Conservation (phyloP, 108 stramenopile species). For the Conticribra weissflogii region DNA sequence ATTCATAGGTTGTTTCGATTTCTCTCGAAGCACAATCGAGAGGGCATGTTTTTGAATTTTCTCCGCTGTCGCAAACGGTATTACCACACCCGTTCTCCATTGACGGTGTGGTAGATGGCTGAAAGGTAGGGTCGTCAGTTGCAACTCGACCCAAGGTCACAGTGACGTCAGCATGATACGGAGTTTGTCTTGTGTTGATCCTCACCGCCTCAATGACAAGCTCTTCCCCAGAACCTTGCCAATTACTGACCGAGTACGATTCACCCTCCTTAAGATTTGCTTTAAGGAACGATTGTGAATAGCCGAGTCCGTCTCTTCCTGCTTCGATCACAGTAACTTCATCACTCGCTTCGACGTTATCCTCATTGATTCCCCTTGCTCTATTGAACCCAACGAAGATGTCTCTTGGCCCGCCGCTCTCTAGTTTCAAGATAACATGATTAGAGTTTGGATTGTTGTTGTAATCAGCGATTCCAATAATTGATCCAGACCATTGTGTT, state of each 20-base stretch:
- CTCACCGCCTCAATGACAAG: constrained; percentile 8
- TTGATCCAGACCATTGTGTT: constrained; percentile 12
- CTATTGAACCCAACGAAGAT: constrained; percentile 41
- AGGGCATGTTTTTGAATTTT: constrained; percentile 12
- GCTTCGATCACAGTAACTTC: constrained; percentile 30
- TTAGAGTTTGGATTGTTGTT: constrained; percentile 19
- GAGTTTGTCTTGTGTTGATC: constrained; percentile 13
- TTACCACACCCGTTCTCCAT: constrained; percentile 1
- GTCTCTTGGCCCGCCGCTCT: constrained; percentile 17
- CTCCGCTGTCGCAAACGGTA: not conserved
- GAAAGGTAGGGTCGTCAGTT: constrained; percentile 1
- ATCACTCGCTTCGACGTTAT: constrained; percentile 11
- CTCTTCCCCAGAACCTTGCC: constrained; percentile 15
- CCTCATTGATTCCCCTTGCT: constrained; percentile 24
- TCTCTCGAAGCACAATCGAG: constrained; percentile 16
- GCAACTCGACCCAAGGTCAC: constrained; percentile 12
- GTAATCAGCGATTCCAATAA: constrained; percentile 49
- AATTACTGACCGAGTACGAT: constrained; percentile 9
- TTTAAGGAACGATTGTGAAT: constrained; percentile 30
- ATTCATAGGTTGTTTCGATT: constrained; percentile 19
- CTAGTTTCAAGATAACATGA: constrained; percentile 34
- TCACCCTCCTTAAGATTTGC: constrained; percentile 11
- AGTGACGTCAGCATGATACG: constrained; percentile 16
- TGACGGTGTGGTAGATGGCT: not conserved
- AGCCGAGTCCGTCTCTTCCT: constrained; percentile 21